Base-by-base conservation (phyloP, 805 yeast genomes). In the Starmera caribaea region DNA sequence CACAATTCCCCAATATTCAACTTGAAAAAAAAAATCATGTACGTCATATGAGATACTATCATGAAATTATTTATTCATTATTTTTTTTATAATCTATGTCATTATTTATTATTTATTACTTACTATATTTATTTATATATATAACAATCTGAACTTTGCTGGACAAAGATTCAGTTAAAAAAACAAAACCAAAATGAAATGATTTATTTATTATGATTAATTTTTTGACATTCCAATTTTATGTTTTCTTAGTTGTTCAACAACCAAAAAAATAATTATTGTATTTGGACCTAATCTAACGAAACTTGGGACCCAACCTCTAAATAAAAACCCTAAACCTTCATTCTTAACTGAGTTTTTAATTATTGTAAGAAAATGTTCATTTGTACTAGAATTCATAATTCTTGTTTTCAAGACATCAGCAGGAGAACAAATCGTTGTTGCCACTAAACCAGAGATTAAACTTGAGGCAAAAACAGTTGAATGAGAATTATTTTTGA, bases 281-380 rank as follows among this genome's bases (percentile, higher is more conserved):
- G 87, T 80, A 47, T 79, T 83, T 30, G 96, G 96, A 0, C 95
- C 95, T 45, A 86, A 68, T 55, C 96, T 75, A 7, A 85, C 73
- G 54, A 86, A 86, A 34, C 92, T 79, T 28, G 95, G 95, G 30
- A 82, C 63, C 96, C 96, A 86, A 21, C 96, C 96, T 59, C 95
- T 69, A 62, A 86, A 86, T 79, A 85, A 74, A 62, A 87, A 87
- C 1, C 78, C 71, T 12, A 75, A 67, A 16, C 96, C 96, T 59
- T 86, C 95, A 11, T 52, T 62, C 45, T 68, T 70, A 15, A 86
- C 68, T 1, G 90, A 84, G 7, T 59, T 56, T 2, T 48, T 47
- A 43, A 85, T 57, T 34, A 82, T 76, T 2, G 57, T 44, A 3
- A 73, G 35, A 3, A 86, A 79, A 44, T 73, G 62, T 38, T 65